Evolutionary conservation across 805 yeast species (phyloP).

Genomic region (Candida loeiensis): DNA sequence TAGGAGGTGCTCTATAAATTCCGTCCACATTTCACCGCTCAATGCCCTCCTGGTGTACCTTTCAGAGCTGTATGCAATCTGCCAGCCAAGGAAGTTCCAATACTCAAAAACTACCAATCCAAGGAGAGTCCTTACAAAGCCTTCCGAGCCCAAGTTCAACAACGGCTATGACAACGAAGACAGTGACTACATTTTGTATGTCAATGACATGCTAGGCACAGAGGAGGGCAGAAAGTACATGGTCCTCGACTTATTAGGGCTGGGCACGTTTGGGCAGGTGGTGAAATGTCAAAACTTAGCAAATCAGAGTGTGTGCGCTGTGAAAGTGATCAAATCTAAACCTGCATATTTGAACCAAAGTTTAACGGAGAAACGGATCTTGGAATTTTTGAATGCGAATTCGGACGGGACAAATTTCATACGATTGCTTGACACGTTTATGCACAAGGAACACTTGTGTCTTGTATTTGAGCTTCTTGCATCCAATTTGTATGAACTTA

Average conservation of each 20-base stretch:
- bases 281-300: conserved; percentile 82
- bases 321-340: conserved; percentile 88
- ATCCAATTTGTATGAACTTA: conserved; percentile 82
- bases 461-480: conserved; percentile 87
- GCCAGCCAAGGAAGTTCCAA: conserved; percentile 73
- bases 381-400: conserved; percentile 73
- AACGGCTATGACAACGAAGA: conserved; percentile 86
- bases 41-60: conserved; percentile 74
- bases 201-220: conserved; percentile 86
- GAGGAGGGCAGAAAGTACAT: conserved; percentile 83
- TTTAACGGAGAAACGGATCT: conserved; percentile 79
- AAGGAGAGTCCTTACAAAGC: conserved; percentile 86
- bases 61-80: conserved; percentile 75
- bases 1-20: conserved; percentile 63
- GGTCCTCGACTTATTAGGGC: conserved; percentile 87
- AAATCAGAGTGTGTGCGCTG: conserved; percentile 87
- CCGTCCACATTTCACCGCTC: conserved; percentile 71
- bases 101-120: conserved; percentile 87
- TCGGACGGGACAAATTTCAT: conserved; percentile 71
- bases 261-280: conserved; percentile 98
- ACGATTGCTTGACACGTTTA: conserved; percentile 78
- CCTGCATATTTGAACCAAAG: conserved; percentile 91
- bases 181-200: conserved; percentile 87
- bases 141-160: conserved; percentile 75
- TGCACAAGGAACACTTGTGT: conserved; percentile 90